Conservation (phyloP, 441 rosid species). For the Kokia cookei region DNA sequence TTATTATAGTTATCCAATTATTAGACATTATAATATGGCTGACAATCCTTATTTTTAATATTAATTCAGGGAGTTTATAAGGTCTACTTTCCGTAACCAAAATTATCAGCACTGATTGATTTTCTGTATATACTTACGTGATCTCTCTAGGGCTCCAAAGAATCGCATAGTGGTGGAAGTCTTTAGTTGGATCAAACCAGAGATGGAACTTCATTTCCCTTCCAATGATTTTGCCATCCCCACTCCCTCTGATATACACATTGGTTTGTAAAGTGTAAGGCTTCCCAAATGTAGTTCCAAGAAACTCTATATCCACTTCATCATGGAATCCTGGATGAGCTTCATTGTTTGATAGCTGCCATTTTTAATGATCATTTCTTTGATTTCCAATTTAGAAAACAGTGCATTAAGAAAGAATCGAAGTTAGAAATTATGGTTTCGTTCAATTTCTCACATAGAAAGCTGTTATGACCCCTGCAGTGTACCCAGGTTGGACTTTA, state of each 20-base stretch:
- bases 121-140: constrained; percentile 47
- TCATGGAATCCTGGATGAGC: constrained; percentile 90
- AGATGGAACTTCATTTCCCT: constrained; percentile 89
- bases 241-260: constrained; percentile 93
- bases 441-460: constrained; percentile 51
- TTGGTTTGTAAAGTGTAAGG: constrained; percentile 95
- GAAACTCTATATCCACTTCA: constrained; percentile 91
- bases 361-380: background rate
- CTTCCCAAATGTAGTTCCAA: constrained; percentile 91
- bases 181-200: constrained; percentile 89
- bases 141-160: constrained; percentile 83
- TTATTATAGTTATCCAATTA: background rate
- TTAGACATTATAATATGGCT: background rate
- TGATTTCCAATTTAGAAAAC: background rate
- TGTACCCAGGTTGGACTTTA: constrained; percentile 85
- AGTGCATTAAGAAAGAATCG: background rate
- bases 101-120: background rate
- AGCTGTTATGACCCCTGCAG: constrained; percentile 93
- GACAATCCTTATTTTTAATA: background rate
- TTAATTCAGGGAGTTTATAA: background rate
- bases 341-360: constrained; percentile 79
- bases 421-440: background rate
- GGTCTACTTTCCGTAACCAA: background rate
- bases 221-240: constrained; percentile 83
- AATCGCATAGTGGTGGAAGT: constrained; percentile 83